phyloP scores from a whole-genome alignment of 768 basidiomycete genomes.

The Calocybe gangraenosa region DNA sequence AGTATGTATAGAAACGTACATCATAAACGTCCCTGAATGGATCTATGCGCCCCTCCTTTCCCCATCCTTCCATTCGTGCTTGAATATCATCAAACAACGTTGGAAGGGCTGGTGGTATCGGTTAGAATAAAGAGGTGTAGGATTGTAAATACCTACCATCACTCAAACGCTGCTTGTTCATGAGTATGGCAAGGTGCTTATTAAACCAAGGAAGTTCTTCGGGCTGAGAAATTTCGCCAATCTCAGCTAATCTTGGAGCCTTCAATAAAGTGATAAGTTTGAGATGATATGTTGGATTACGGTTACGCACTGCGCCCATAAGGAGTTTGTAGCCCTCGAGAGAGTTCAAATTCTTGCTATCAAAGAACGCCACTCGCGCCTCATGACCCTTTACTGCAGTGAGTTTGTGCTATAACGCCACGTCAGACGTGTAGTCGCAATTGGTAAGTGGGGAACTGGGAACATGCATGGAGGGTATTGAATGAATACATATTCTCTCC shows the following conservation, averaged over 20 bases:
- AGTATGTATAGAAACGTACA: conserved; percentile 10
- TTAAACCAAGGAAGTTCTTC: conserved; percentile 21
- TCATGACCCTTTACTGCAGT: not conserved
- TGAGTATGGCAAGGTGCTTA: conserved; percentile 11
- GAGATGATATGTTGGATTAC: conserved; percentile 8
- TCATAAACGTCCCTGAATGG: conserved; percentile 23
- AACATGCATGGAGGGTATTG: conserved; percentile 24
- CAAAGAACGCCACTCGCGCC: not conserved
- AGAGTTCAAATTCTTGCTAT: not conserved
- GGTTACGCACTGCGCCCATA: not conserved
- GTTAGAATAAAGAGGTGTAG: not conserved
- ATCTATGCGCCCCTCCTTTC: conserved; percentile 18
- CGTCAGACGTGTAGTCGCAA: conserved; percentile 23
- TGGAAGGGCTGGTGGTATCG: conserved; percentile 16
- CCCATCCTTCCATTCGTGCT: conserved; percentile 19
- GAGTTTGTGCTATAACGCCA: conserved; percentile 8
- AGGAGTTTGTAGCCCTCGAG: not conserved
- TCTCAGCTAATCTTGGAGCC: conserved; percentile 22
- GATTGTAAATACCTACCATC: conserved; percentile 6
- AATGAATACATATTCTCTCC: conserved; percentile 25
- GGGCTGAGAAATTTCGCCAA: conserved; percentile 12
- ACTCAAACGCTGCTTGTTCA: conserved; percentile 11
- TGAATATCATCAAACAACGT: conserved; percentile 21
- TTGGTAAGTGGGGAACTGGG: too few species aligned
- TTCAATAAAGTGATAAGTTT: not conserved